These are phyloP conservation scores for Wickerhamiella bombiphila DNA, from an alignment of 805 yeast genomes.

Conservation along the genomic window DNA sequence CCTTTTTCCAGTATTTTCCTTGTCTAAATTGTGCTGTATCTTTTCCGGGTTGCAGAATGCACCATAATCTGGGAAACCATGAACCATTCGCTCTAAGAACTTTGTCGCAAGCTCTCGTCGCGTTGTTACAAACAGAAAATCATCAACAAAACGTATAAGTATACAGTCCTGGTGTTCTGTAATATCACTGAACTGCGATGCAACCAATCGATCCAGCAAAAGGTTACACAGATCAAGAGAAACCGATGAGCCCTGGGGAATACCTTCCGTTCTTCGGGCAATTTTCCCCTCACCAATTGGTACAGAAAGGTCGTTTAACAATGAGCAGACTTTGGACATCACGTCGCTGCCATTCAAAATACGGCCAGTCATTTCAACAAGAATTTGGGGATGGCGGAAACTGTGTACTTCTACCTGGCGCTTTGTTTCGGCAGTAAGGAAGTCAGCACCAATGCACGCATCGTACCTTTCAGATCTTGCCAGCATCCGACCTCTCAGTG, in stretches of 20 bases:
- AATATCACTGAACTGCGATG: constrained; percentile 21
- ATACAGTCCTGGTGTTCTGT: constrained; percentile 19
- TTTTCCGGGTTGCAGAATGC: constrained; percentile 30
- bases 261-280: constrained; percentile 45
- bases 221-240: constrained; percentile 65
- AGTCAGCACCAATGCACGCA: background rate
- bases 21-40: constrained; percentile 23
- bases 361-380: background rate
- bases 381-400: too few relatives aligned
- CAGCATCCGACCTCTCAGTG: background rate
- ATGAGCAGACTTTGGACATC: constrained; percentile 31
- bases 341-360: constrained; percentile 1
- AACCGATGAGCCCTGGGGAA: constrained; percentile 73
- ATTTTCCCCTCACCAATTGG: constrained; percentile 23
- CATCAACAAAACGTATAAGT: constrained; percentile 65
- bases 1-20: too few relatives aligned
- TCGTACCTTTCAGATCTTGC: constrained; percentile 3
- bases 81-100: constrained; percentile 21
- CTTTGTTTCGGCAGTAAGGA: background rate
- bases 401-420: constrained; percentile 1
- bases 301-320: constrained; percentile 35
- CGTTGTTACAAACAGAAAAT: constrained; percentile 57
- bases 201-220: constrained; percentile 47
- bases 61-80: constrained; percentile 32
- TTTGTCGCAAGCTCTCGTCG: constrained; percentile 22